Base-by-base conservation (phyloP, 306 rosid genomes). In the Lithocarpus polystachyus region DNA sequence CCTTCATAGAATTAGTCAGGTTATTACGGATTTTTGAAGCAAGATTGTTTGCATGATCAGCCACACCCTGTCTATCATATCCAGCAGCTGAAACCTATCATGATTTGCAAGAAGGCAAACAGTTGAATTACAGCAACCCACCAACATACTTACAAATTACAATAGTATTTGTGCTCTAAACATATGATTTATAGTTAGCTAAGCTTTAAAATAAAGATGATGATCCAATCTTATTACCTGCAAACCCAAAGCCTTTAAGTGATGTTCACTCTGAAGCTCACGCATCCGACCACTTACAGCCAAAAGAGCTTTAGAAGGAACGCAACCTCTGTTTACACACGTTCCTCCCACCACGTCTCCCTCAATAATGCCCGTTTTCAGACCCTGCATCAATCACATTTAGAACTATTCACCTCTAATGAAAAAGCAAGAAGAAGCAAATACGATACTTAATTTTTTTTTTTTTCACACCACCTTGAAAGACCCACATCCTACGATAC, bases 201-300 rank as follows among this genome's bases (percentile, higher is more conserved):
- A 37, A 18, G 29, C 35, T 77, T 73, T 68, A 14, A 73, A 73
- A 74, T 10, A 56, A 43, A 1, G 45, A 61, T 59, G 61, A 56
- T 74, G 71, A 20, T 31, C 40, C 61, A 68, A 77, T 72, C 29
- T 24, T 62, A 28, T 80, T 79, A 95, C 99, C 92, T 91, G 98
- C 86, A 93, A 91, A 69, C 99, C 99, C 82, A 96, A 71, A 29
- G 99, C 89, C 89, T 84, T 96, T 43, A 93, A 84, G 75, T 96
- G 98, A 90, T 96, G 97, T 6, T 93, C 98, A 55, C 51, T 91
- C 87, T 88, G 92, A 62, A 96, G 80, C 80, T 96, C 99, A 56
- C 96, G 97, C 99, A 93, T 96, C 76, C 99, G 93, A 80, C 98
- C 99, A 76, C 98, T 93, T 5, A 88, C 97, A 65, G 99, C 99